Conservation (phyloP, 2,329 filamentous ascomycete species). For the Graphilbum fragrans region DNA sequence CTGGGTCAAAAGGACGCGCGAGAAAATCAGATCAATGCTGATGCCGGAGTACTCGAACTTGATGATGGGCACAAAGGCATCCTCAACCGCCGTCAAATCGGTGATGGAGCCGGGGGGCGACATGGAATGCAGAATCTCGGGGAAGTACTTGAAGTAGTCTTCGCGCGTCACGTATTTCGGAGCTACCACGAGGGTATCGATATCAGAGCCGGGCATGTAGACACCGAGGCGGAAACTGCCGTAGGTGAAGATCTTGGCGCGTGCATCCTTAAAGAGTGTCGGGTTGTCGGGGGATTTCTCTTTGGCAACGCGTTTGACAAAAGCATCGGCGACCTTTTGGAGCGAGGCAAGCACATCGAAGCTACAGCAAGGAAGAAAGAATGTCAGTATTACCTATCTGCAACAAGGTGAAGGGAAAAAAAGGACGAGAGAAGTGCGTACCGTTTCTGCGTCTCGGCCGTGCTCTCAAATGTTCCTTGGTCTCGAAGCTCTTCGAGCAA, state of each 20-base stretch:
- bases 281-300: slow-evolving; percentile 61
- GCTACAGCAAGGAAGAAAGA: slow-evolving; percentile 29
- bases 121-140: slow-evolving; percentile 65
- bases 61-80: slow-evolving; percentile 93
- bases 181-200: slow-evolving; percentile 87
- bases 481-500: slow-evolving; percentile 74
- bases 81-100: slow-evolving; percentile 73
- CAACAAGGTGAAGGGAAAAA: no score
- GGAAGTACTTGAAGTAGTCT: slow-evolving; percentile 87
- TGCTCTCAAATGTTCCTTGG: slow-evolving; percentile 85
- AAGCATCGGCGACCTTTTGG: slow-evolving; percentile 70
- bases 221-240: slow-evolving; percentile 93
- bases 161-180: slow-evolving; percentile 80
- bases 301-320: slow-evolving; percentile 70
- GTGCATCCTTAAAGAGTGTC: slow-evolving; percentile 67
- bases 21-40: slow-evolving; percentile 90
- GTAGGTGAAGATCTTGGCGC: slow-evolving; percentile 90
- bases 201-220: slow-evolving; percentile 91
- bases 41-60: slow-evolving; percentile 87
- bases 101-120: slow-evolving; percentile 68
- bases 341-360: slow-evolving; percentile 63
- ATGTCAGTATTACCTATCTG: no score
- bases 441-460: slow-evolving; percentile 75
- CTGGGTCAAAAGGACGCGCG: slow-evolving; percentile 58
- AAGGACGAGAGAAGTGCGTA: slow-evolving; percentile 21